phyloP scores from a whole-genome alignment of 2,329 filamentous ascomycete genomes.

The Arthroderma sp. region DNA sequence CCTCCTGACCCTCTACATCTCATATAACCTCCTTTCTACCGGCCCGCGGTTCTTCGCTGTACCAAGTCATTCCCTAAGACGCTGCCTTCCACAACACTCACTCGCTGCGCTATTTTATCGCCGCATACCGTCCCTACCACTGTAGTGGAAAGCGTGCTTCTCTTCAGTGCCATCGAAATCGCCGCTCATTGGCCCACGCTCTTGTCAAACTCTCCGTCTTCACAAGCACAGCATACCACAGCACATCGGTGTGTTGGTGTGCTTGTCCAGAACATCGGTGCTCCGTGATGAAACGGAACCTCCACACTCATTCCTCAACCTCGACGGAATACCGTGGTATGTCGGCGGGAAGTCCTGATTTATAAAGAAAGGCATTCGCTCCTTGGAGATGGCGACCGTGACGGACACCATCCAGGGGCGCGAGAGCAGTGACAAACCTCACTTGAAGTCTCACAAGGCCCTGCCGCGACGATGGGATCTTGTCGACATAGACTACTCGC shows the following conservation, averaged over 20 bases:
- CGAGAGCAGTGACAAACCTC: constrained; percentile 19
- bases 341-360: not conserved
- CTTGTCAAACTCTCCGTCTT: not conserved
- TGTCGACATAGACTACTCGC: not conserved
- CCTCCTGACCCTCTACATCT: not conserved
- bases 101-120: not conserved
- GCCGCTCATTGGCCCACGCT: not conserved
- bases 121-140: too few species aligned
- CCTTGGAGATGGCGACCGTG: not conserved
- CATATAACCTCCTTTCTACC: not conserved
- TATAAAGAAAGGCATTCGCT: not conserved
- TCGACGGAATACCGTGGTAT: not conserved
- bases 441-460: constrained; percentile 32
- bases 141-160: not conserved
- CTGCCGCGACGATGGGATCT: constrained; percentile 28
- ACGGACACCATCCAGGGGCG: not conserved
- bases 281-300: constrained; percentile 5
- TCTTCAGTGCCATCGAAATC: not conserved
- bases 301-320: not conserved
- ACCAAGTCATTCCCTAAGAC: not conserved
- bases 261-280: not conserved
- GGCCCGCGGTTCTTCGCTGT: too few species aligned
- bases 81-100: not conserved
- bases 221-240: not conserved
- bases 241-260: not conserved